Evolutionary conservation across 495 filamentous ascomycete genomes (phyloP).

Genomic region (Tuber melanosporum): DNA sequence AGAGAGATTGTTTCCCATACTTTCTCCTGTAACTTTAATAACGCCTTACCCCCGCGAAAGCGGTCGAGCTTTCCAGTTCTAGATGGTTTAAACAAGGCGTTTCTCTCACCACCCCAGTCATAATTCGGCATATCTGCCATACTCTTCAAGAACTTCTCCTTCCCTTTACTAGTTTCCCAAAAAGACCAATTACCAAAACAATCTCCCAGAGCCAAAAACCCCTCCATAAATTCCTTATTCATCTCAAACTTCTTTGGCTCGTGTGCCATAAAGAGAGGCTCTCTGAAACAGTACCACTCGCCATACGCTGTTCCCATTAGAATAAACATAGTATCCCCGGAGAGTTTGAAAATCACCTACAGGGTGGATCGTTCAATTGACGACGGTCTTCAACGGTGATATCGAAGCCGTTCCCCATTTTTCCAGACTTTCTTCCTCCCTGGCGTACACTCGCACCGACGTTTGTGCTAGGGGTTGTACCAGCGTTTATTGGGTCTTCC

Average conservation of each 20-base stretch:
- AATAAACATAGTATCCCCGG: not conserved
- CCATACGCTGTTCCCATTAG: not conserved
- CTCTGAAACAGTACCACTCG: too few species aligned
- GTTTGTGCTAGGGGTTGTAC: not conserved
- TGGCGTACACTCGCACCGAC: not conserved
- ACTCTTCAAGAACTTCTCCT: too few species aligned
- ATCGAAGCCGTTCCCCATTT: not conserved
- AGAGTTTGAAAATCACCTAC: not conserved
- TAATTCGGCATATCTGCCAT: too few species aligned
- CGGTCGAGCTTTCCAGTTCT: too few species aligned
- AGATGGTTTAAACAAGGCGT: too few species aligned
- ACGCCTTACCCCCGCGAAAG: too few species aligned
- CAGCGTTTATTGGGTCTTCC: not conserved
- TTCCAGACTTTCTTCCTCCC: not conserved
- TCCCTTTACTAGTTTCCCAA: too few species aligned
- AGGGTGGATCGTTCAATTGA: not conserved
- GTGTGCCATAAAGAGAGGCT: too few species aligned
- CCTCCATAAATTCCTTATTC: not conserved
- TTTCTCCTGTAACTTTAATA: too few species aligned
- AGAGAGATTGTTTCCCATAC: not conserved
- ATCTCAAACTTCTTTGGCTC: not conserved
- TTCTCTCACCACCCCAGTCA: too few species aligned
- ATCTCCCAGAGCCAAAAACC: not conserved
- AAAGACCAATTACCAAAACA: too few species aligned
- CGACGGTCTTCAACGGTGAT: not conserved